Evolutionary conservation across 1,284 basidiomycete genomes (phyloP).

Genomic region (Phylloboletellus chloephorus): DNA sequence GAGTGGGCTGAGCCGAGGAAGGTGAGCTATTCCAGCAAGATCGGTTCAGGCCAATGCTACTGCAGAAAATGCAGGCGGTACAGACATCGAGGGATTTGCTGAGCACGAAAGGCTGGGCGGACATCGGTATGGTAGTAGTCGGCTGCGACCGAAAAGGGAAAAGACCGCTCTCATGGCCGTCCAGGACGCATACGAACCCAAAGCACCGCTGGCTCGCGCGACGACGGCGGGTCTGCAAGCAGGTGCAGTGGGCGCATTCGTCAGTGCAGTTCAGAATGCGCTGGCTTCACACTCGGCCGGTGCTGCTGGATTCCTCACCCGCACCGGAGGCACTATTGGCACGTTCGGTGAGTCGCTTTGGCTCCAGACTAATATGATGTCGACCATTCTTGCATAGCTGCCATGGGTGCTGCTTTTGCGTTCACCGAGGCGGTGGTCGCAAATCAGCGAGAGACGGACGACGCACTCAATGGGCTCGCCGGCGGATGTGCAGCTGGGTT

Average conservation of each 20-base stretch:
- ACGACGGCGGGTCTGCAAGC: slow-evolving; percentile 62
- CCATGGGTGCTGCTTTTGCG: slow-evolving; percentile 88
- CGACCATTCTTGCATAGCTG: slow-evolving; percentile 52
- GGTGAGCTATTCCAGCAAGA: slow-evolving; percentile 16
- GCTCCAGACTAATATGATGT: slow-evolving; percentile 76
- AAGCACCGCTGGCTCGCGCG: slow-evolving; percentile 55
- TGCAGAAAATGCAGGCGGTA: slow-evolving; percentile 9
- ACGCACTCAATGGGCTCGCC: slow-evolving; percentile 78
- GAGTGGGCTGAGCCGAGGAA: slow-evolving; percentile 27
- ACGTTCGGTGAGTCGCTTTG: slow-evolving; percentile 81
- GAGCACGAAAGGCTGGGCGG: slow-evolving; percentile 21
- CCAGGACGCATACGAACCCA: slow-evolving; percentile 46
- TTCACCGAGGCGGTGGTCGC: slow-evolving; percentile 77
- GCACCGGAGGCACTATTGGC: slow-evolving; percentile 53
- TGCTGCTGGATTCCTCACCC: slow-evolving; percentile 33
- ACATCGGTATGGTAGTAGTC: slow-evolving; percentile 5
- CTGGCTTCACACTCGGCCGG: slow-evolving; percentile 58
- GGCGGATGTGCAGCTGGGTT: slow-evolving; percentile 94
- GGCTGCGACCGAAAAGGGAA: slow-evolving; percentile 29
- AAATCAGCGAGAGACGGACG: slow-evolving; percentile 78
- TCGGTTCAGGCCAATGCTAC: slow-evolving; percentile 9
- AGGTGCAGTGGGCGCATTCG: slow-evolving; percentile 69
- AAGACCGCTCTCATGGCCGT: slow-evolving; percentile 20
- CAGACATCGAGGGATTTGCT: slow-evolving; percentile 28
- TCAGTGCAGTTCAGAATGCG: slow-evolving; percentile 83